Evolutionary conservation across 1,139 yeast genomes (phyloP).

Genomic region (Lodderomyces jiufengensis): DNA sequence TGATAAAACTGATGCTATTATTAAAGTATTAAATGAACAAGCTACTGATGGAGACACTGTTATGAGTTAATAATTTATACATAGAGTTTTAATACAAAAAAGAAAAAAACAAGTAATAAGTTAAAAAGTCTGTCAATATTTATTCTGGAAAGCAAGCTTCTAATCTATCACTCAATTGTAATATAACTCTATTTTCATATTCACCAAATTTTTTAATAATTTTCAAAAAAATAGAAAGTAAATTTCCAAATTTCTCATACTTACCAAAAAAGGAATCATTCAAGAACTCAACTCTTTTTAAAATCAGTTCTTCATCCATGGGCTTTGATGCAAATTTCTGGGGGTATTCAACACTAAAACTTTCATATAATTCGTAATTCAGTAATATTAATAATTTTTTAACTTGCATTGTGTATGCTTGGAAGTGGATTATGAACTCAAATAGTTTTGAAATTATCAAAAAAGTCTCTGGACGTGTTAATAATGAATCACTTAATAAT

Average conservation of each 20-base stretch:
- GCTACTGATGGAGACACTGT: constrained; percentile 36
- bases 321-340: constrained; percentile 31
- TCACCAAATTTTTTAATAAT: constrained; percentile 60
- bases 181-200: constrained; percentile 55
- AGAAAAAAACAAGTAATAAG: not conserved
- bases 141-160: constrained; percentile 37
- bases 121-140: not conserved
- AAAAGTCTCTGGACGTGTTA: constrained; percentile 59
- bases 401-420: constrained; percentile 51
- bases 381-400: constrained; percentile 55
- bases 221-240: constrained; percentile 51
- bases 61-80: constrained; percentile 10
- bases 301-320: constrained; percentile 37
- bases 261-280: constrained; percentile 49
- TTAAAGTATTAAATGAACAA: constrained; percentile 70
- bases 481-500: constrained; percentile 62
- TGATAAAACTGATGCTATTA: constrained; percentile 78
- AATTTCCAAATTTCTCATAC: constrained; percentile 52
- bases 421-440: constrained; percentile 50
- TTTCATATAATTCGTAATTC: constrained; percentile 43
- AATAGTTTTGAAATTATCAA: constrained; percentile 44
- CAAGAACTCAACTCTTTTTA: constrained; percentile 42
- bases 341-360: constrained; percentile 37
- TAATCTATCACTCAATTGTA: constrained; percentile 50
- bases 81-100: not conserved